These are phyloP conservation scores for Termitomyces sp. DNA, from an alignment of 768 basidiomycete species.

Conservation along the genomic window DNA sequence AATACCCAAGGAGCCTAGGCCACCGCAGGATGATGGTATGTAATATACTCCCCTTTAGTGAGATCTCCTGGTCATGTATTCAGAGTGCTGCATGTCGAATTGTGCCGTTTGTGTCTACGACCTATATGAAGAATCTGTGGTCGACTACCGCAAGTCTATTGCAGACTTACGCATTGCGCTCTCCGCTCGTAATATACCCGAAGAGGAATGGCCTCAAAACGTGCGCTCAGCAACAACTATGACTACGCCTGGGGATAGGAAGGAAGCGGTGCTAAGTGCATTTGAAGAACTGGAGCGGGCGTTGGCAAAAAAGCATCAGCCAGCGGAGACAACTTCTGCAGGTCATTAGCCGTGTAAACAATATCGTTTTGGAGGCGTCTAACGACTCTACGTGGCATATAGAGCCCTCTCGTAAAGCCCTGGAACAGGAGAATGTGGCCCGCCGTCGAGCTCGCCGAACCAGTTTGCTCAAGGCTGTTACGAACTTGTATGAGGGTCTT, in stretches of 20 bases:
- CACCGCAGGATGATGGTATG: slow-evolving; percentile 67
- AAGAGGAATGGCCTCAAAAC: slow-evolving; percentile 60
- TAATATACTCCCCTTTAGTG: slow-evolving; percentile 1
- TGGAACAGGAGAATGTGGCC: neutral
- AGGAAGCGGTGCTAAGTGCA: slow-evolving; percentile 47
- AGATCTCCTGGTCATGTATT: neutral
- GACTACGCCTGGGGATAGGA: slow-evolving; percentile 18
- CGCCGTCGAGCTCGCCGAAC: neutral
- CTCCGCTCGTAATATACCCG: slow-evolving; percentile 41
- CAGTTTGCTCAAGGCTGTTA: slow-evolving; percentile 5
- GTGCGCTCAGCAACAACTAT: slow-evolving; percentile 27
- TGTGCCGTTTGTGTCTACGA: slow-evolving; percentile 93
- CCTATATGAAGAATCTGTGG: slow-evolving; percentile 72
- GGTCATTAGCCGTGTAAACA: slow-evolving; percentile 20
- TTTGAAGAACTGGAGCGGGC: slow-evolving; percentile 71
- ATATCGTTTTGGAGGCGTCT: slow-evolving; percentile 1
- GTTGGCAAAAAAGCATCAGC: slow-evolving; percentile 43
- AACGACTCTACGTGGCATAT: neutral
- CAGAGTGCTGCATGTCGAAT: slow-evolving; percentile 95
- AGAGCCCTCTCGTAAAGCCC: neutral
- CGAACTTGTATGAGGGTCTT: slow-evolving; percentile 37
- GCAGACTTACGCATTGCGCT: slow-evolving; percentile 48
- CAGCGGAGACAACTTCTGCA: slow-evolving; percentile 6
- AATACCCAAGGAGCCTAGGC: slow-evolving; percentile 58
- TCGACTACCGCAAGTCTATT: slow-evolving; percentile 56